Evolutionary conservation across 768 basidiomycete genomes (phyloP).

Genomic region (Lactifluus pinguis): DNA sequence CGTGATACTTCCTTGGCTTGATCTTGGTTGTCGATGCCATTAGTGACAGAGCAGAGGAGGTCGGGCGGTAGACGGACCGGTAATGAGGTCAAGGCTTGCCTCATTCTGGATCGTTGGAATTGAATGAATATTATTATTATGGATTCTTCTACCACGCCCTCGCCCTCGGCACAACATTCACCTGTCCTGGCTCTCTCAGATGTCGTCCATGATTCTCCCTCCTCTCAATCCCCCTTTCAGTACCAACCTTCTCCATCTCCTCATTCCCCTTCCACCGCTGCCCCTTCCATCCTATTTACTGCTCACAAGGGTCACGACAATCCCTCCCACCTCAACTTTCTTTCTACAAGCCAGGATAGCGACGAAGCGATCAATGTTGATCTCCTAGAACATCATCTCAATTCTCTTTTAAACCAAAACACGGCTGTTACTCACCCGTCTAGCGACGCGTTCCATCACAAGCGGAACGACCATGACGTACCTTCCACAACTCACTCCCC

Average conservation of each 20-base stretch:
- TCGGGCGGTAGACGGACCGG: background rate
- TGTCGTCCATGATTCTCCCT: constrained; percentile 74
- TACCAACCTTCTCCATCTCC: constrained; percentile 23
- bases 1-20: constrained; percentile 70
- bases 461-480: constrained; percentile 15
- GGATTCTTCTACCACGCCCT: constrained; percentile 3
- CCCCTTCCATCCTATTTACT: constrained; percentile 19
- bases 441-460: constrained; percentile 23
- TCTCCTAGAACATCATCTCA: constrained; percentile 62
- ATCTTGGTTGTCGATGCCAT: constrained; percentile 21
- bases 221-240: constrained; percentile 39
- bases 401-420: constrained; percentile 65
- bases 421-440: constrained; percentile 61
- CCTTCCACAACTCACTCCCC: constrained; percentile 7
- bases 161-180: constrained; percentile 29
- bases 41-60: background rate
- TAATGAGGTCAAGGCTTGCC: background rate
- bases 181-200: constrained; percentile 69
- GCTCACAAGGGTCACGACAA: constrained; percentile 16
- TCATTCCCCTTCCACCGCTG: constrained; percentile 4
- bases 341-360: constrained; percentile 31
- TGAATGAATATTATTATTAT: too few species aligned
- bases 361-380: constrained; percentile 31
- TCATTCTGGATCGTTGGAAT: background rate
- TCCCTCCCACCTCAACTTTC: constrained; percentile 27